Base-by-base conservation (phyloP, 805 yeast species). In the Yamadazyma sp. region DNA sequence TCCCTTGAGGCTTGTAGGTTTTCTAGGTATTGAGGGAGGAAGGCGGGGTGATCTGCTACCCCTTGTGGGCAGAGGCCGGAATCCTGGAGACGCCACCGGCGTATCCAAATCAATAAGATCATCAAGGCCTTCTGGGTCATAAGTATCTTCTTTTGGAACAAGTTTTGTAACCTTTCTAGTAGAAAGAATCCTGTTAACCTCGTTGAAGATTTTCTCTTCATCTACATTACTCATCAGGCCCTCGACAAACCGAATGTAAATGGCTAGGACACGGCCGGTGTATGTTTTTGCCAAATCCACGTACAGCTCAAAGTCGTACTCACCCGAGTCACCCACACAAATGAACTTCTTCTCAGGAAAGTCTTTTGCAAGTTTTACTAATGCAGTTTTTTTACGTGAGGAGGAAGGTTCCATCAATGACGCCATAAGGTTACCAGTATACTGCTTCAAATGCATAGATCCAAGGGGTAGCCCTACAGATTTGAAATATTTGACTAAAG, bases 271-370 rank as follows among this genome's bases (percentile, higher is more conserved):
- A 44, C 78, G 82, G 3, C 67, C 62, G 0, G 96, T 95, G 50
- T 65, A 77, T 21, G 55, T 47, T 26, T 67, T 61, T 0, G 95
- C 85, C 22, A 89, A 62, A 18, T 82, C 82, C 5, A 78, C 71
- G 56, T 93, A 93, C 0, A 97, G 95, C 53, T 95, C 99, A 28
- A 91, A 65, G 63, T 93, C 99, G 47, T 82, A 83, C 55, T 93
- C 99, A 1, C 98, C 98, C 2, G 96, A 83, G 57, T 93, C 99
- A 21, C 99, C 99, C 11, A 93, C 74, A 35, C 95, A 65, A 16
- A 93, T 73, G 55, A 93, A 91, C 51, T 76, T 80, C 46, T 90
- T 80, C 1, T 75, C 44, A 0, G 95, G 88, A 54, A 87, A 91
- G 53, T 90, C 95, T 2, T 62, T 57, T 16, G 88, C 46, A 6